Evolutionary conservation across 2,329 filamentous ascomycete species (phyloP).

Genomic region (Colletotrichum costaricense): DNA sequence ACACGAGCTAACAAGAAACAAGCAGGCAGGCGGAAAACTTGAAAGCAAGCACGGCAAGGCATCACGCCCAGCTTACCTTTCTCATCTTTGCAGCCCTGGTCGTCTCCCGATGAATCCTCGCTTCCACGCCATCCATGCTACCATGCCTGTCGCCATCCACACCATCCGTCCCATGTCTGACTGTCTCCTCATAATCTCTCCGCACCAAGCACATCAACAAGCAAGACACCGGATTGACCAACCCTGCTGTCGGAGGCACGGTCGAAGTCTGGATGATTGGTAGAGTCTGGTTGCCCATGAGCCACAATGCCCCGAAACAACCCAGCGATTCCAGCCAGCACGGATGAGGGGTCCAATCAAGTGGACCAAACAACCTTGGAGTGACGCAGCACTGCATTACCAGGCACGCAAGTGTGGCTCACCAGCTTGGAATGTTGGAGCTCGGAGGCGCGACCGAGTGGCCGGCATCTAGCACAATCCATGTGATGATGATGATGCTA

Average conservation of each 20-base stretch:
- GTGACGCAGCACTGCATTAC: constrained; percentile 35
- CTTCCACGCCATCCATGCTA: background rate
- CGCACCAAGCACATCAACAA: background rate
- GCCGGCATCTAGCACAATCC: background rate
- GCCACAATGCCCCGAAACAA: constrained; percentile 25
- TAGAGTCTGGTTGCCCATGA: constrained; percentile 5
- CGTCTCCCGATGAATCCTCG: background rate
- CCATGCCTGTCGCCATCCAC: constrained; percentile 22
- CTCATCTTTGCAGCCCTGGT: background rate
- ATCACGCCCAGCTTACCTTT: background rate
- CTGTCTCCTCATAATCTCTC: constrained; percentile 1
- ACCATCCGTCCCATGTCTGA: constrained; percentile 5
- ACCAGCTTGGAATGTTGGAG: background rate
- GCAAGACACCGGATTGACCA: constrained; percentile 10
- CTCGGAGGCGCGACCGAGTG: background rate
- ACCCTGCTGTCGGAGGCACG: constrained; percentile 1
- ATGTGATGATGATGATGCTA: constrained; percentile 25
- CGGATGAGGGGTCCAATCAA: constrained; percentile 28
- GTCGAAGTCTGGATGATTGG: constrained; percentile 18
- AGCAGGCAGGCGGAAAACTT: background rate
- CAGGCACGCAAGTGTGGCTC: constrained; percentile 29
- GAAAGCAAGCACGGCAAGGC: background rate
- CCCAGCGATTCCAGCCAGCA: background rate
- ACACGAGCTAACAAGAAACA: background rate
- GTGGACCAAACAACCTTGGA: constrained; percentile 17